Conservation (phyloP, 2,329 filamentous ascomycete genomes). For the Diaporthe sp. region DNA sequence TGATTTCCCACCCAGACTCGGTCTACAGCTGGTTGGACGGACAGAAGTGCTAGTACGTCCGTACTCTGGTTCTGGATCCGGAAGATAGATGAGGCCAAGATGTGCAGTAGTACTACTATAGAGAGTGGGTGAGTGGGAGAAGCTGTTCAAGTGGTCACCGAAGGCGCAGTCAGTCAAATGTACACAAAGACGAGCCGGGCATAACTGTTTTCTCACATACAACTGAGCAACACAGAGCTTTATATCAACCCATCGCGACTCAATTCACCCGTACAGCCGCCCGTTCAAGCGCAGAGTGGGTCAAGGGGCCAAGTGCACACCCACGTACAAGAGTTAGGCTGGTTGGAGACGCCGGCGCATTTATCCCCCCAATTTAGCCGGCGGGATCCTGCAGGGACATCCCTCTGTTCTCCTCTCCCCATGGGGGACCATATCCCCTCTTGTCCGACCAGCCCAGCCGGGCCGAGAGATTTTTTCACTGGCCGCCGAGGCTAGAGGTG, state of each 20-base stretch:
- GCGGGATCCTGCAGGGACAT: constrained; percentile 15
- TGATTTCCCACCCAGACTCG: too few species aligned
- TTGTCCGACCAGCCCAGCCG: constrained; percentile 19
- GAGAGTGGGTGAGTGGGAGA: neutral
- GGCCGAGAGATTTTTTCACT: neutral
- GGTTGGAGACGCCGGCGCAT: constrained; percentile 1
- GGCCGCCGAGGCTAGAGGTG: neutral
- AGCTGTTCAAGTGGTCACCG: neutral
- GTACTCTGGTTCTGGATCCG: neutral
- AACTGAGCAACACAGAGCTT: neutral
- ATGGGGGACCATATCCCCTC: neutral
- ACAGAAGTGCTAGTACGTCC: neutral
- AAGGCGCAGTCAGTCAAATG: neutral
- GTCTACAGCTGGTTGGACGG: neutral
- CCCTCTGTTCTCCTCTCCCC: constrained; percentile 16
- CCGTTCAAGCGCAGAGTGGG: constrained; percentile 15
- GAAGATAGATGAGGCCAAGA: neutral
- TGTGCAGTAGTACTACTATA: neutral
- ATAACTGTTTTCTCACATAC: neutral
- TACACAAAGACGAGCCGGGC: neutral
- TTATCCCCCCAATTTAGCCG: constrained; percentile 34
- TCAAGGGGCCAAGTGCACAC: neutral
- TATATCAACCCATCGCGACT: constrained; percentile 24
- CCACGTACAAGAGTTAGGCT: neutral
- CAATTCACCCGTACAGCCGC: constrained; percentile 30